These are phyloP conservation scores for Paulinella micropora DNA, from an alignment of 78 protist species.

Conservation along the genomic window DNA sequence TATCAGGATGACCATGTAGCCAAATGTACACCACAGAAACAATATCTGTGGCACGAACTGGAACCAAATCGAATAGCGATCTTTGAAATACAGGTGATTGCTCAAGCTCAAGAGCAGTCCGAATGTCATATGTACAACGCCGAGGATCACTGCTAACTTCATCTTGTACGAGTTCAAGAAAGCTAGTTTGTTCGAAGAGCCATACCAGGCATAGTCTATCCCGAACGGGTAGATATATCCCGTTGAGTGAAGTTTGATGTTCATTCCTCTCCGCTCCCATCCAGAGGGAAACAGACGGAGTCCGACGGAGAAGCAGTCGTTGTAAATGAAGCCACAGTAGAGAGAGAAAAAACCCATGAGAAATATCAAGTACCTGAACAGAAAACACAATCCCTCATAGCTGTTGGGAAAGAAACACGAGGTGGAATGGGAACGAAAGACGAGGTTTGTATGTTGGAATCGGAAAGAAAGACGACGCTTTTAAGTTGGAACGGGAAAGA, in stretches of 20 bases:
- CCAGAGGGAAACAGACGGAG: conserved; percentile 25
- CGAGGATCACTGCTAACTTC: conserved; percentile 91
- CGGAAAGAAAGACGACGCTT: too few species aligned
- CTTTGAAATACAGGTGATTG: conserved; percentile 49
- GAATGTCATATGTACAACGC: conserved; percentile 81
- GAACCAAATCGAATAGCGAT: conserved; percentile 15
- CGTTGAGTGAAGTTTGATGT: too few species aligned
- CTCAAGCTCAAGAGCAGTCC: conserved; percentile 67
- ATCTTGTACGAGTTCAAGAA: conserved; percentile 94
- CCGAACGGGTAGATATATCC: too few species aligned
- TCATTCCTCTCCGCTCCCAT: too few species aligned
- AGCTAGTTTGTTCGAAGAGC: conserved; percentile 72
- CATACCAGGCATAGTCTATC: too few species aligned
- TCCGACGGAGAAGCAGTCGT: conserved; percentile 72
- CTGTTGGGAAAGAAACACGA: too few species aligned
- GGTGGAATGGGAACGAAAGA: too few species aligned
- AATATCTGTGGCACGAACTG: conserved; percentile 81
- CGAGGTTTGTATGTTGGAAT: too few species aligned
- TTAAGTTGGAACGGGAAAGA: too few species aligned
- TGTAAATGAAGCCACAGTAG: conserved; percentile 91
- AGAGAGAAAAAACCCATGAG: conserved; percentile 80
- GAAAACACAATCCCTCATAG: too few species aligned
- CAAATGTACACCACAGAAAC: conserved; percentile 85
- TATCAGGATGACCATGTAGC: too few species aligned
- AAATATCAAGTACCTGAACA: too few species aligned